A percentile compares a stretch with the other conserved stretches of the same genome.
These are phyloP conservation scores for Geotrichum aggregatum DNA, from an alignment of 1,139 yeast species.

Conservation along the genomic window DNA sequence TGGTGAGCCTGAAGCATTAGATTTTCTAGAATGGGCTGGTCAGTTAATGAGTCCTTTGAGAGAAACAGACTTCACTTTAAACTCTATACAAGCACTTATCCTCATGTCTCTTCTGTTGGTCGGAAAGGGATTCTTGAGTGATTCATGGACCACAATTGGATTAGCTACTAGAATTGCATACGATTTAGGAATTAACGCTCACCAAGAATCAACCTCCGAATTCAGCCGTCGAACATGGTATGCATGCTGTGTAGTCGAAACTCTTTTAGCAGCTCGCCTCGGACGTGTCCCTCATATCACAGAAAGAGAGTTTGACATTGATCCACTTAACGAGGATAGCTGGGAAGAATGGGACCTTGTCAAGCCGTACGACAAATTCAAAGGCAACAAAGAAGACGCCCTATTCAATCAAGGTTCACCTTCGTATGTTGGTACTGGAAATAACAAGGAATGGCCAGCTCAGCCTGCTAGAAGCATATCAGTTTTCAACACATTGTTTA, in stretches of 20 bases:
- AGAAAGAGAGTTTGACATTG: constrained; percentile 21
- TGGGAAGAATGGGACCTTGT: constrained; percentile 26
- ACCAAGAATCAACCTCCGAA: constrained; percentile 3
- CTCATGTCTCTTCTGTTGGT: constrained; percentile 19
- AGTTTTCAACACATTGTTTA: constrained; percentile 23
- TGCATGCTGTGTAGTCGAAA: constrained; percentile 27
- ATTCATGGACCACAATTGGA: constrained; percentile 24
- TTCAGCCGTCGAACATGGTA: constrained; percentile 26
- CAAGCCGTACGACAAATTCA: background rate
- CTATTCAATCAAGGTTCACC: background rate
- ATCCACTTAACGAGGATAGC: constrained; percentile 20
- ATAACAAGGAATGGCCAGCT: constrained; percentile 9
- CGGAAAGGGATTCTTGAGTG: constrained; percentile 22
- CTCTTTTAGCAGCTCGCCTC: constrained; percentile 23
- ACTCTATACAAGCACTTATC: constrained; percentile 15
- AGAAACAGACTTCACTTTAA: background rate
- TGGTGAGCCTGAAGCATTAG: background rate
- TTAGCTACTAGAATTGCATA: constrained; percentile 24
- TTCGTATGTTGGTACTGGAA: too few species aligned
- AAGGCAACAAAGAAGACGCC: background rate
- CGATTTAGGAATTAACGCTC: constrained; percentile 21
- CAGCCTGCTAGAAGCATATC: constrained; percentile 23
- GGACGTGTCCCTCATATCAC: constrained; percentile 24
- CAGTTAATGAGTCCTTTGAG: background rate
- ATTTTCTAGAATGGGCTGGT: background rate